Conservation (phyloP, 2,329 filamentous ascomycete genomes). For the Arthrinium puccinioides region DNA sequence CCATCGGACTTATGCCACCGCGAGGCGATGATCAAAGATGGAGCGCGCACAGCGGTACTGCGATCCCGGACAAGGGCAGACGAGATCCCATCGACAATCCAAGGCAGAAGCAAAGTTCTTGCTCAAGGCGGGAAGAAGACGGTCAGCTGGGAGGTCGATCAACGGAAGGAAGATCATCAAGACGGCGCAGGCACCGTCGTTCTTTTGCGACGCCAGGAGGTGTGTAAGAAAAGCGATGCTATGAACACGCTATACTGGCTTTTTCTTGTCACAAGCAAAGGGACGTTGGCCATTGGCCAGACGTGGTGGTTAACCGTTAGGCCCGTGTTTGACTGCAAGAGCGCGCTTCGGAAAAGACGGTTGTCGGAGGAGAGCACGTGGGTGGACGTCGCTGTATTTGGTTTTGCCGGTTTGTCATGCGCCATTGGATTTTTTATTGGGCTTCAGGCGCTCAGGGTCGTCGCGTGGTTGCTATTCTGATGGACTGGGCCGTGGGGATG, state of each 20-base stretch:
- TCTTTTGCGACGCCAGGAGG: slow-evolving; percentile 10
- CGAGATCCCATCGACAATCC: background rate
- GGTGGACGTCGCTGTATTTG: slow-evolving; percentile 13
- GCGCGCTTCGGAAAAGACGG: slow-evolving; percentile 15
- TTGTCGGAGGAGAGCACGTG: slow-evolving; percentile 13
- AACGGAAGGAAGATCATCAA: background rate
- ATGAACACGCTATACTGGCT: background rate
- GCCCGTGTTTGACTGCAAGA: slow-evolving; percentile 18
- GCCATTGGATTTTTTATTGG: slow-evolving; percentile 7
- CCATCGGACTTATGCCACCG: no score
- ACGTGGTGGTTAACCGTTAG: slow-evolving; percentile 5
- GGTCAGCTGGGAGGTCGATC: slow-evolving; percentile 5
- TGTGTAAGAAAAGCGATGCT: background rate
- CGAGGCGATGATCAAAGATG: slow-evolving; percentile 14
- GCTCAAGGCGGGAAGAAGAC: background rate
- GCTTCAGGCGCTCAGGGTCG: no score
- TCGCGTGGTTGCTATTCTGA: no score
- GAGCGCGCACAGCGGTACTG: slow-evolving; percentile 17
- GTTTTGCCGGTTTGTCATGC: slow-evolving; percentile 12
- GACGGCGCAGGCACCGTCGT: slow-evolving; percentile 14
- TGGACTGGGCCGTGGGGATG: no score
- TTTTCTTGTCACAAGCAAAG: background rate
- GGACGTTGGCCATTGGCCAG: background rate
- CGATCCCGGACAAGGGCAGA: slow-evolving; percentile 8
- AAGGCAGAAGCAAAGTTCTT: background rate